These are phyloP conservation scores for Aspergillus floridensis DNA, from an alignment of 2,329 filamentous ascomycete species.

Conservation along the genomic window DNA sequence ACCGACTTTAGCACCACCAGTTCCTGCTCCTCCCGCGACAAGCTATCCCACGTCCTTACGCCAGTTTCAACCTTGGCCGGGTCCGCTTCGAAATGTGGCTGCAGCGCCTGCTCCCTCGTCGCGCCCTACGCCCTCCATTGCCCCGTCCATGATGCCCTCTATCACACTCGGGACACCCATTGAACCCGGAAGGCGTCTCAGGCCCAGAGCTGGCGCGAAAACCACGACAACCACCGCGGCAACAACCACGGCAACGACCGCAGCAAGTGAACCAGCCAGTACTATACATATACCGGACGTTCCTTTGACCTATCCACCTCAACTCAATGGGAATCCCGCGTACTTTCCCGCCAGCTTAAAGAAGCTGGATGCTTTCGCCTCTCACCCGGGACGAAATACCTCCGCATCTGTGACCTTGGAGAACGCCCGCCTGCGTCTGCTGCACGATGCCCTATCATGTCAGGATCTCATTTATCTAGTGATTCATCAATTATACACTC, in stretches of 20 bases:
- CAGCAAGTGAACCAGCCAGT: not conserved
- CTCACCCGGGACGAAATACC: slow-evolving; percentile 17
- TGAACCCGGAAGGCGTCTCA: not conserved
- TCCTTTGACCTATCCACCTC: not conserved
- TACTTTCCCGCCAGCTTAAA: slow-evolving; percentile 9
- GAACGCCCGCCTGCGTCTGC: slow-evolving; percentile 51
- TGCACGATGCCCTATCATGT: slow-evolving; percentile 55
- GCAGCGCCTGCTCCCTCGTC: slow-evolving; percentile 4
- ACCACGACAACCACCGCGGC: not conserved
- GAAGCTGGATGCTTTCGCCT: slow-evolving; percentile 21
- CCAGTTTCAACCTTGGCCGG: not conserved
- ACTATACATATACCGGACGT: not conserved
- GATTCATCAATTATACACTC: slow-evolving; percentile 64
- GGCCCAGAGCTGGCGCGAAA: not conserved
- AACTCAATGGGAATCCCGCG: not conserved
- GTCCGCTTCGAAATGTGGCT: not conserved
- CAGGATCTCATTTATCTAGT: slow-evolving; percentile 64
- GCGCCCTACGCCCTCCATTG: not conserved
- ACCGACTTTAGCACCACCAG: slow-evolving; percentile 3
- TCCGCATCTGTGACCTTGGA: slow-evolving; percentile 39
- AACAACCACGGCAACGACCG: not conserved
- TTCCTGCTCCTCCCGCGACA: not conserved
- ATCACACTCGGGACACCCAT: not conserved
- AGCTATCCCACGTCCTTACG: slow-evolving; percentile 17
- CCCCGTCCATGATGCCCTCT: not conserved